A percentile compares a stretch with the other conserved stretches of the same genome.
Conservation (phyloP, 345 rosid genomes). For the Moricandia arvensis region DNA sequence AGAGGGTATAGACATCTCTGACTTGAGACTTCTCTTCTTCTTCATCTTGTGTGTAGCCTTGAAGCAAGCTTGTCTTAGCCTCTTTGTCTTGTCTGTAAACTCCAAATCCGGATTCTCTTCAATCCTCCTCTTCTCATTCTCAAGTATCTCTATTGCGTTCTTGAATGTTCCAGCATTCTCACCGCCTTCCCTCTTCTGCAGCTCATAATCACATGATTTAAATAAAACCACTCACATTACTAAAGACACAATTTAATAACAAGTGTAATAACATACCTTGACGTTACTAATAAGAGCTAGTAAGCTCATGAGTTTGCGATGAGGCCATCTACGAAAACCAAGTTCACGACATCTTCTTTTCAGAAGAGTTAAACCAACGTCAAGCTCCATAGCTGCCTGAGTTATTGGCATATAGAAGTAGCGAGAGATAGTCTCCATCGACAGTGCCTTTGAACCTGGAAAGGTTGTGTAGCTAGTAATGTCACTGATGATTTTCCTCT, state of each 20-base stretch:
- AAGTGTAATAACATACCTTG: conserved; percentile 38
- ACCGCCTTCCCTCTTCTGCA: conserved; percentile 39
- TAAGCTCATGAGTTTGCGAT: conserved; percentile 67
- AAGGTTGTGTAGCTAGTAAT: conserved; percentile 4
- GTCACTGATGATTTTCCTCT: conserved; percentile 24
- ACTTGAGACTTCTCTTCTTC: conserved; percentile 40
- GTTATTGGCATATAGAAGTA: conserved; percentile 72
- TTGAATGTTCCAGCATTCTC: conserved; percentile 34
- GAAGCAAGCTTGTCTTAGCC: conserved; percentile 84
- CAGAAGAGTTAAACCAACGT: conserved; percentile 64
- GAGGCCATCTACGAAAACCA: conserved; percentile 69
- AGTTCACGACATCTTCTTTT: conserved; percentile 72
- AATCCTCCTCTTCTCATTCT: conserved; percentile 60
- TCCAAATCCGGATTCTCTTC: conserved; percentile 67
- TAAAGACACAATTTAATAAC: background rate
- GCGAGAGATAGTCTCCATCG: conserved; percentile 42
- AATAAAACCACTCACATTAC: background rate
- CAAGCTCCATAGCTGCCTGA: conserved; percentile 62
- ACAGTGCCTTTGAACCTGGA: conserved; percentile 31
- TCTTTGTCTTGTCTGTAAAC: conserved; percentile 58
- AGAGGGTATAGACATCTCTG: background rate
- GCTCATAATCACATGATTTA: conserved; percentile 25
- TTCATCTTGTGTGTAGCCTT: conserved; percentile 89
- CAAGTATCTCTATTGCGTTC: conserved; percentile 53
- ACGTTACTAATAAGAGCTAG: conserved; percentile 54